Conservation (phyloP, 2,329 filamentous ascomycete genomes). For the Emergomyces orientalis region DNA sequence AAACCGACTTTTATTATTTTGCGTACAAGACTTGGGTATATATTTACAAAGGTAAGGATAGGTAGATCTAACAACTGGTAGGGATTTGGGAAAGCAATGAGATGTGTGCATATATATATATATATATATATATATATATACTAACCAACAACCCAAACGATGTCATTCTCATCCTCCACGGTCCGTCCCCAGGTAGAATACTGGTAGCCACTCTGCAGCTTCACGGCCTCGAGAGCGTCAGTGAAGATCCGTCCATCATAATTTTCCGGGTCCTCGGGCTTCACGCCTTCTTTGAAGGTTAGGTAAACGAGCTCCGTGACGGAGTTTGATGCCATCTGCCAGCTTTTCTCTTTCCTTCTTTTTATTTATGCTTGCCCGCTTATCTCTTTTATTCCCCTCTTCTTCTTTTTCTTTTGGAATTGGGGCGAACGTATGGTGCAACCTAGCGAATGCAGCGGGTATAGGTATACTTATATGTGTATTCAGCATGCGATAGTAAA, state of each 20-base stretch:
- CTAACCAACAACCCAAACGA: conserved; percentile 33
- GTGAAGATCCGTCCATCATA: conserved; percentile 26
- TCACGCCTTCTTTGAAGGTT: conserved; percentile 28
- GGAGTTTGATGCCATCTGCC: not conserved
- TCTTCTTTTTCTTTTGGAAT: not conserved
- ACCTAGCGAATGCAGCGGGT: too few species aligned
- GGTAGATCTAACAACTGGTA: too few species aligned
- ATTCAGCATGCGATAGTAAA: too few species aligned
- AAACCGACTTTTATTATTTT: not conserved
- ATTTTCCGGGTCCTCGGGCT: conserved; percentile 30
- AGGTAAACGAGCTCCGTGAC: conserved; percentile 32
- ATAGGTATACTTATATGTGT: too few species aligned
- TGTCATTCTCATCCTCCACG: conserved; percentile 26
- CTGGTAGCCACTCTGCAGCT: conserved; percentile 28
- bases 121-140: conserved; percentile 7
- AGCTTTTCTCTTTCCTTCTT: not conserved
- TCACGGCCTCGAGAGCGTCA: conserved; percentile 22
- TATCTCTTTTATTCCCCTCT: not conserved
- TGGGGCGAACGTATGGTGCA: not conserved
- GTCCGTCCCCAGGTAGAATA: conserved; percentile 31
- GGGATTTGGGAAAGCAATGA: not conserved
- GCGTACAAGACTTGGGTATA: not conserved
- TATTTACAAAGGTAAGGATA: not conserved
- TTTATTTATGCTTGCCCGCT: too few species aligned
- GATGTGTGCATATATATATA: not conserved